Base-by-base conservation (phyloP, 192 early-diverging fungal genomes). In the Cladochytrium replicatum region DNA sequence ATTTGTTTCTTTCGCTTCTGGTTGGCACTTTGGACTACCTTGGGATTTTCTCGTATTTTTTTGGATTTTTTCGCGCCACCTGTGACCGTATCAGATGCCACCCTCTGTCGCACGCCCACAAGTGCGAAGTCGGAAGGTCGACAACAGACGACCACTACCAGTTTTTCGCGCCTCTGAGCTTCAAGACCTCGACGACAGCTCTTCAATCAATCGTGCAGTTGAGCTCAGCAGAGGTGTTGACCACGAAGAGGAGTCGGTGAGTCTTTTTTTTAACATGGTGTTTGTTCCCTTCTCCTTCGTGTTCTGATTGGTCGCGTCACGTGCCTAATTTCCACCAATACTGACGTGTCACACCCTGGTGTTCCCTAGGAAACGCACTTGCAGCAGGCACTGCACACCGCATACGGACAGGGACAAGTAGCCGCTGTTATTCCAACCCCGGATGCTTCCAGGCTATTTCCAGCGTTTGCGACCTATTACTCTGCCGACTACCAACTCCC, bases 221-320 rank as follows among this genome's bases (percentile, higher is more conserved):
- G 69, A 80, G n/a, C n/a, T 88, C 37, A 86, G 87, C 43, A 99
- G 91, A 7, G 94, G 94, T 52, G 94, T 98, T 3, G 92, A 96
- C 55, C 95, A 98, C 63, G 94, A 93, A 54, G 94, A 97, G 68
- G 93, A 98, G 60, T 82, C 87, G 68, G 87, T 85, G 51, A 46
- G 79, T 54, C 41, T 41, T 15, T 15, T 13, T 43, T 13, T 38
- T n/a, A n/a, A n/a, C n/a, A n/a, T n/a, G n/a, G n/a, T n/a, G n/a
- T n/a, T n/a, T n/a, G n/a, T n/a, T n/a, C n/a, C n/a, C n/a, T n/a
- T n/a, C n/a, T n/a, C n/a, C n/a, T n/a, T n/a, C n/a, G n/a, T n/a
- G n/a, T n/a, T n/a, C n/a, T n/a, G n/a, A n/a, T n/a, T n/a, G n/a
- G n/a, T n/a, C n/a, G n/a, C n/a, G n/a, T n/a, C n/a, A n/a, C n/a